Evolutionary conservation across 148 eudicot species (phyloP), one percentile per base, ranked within the genome.

Genomic region (Vaccinium darrowii): DNA sequence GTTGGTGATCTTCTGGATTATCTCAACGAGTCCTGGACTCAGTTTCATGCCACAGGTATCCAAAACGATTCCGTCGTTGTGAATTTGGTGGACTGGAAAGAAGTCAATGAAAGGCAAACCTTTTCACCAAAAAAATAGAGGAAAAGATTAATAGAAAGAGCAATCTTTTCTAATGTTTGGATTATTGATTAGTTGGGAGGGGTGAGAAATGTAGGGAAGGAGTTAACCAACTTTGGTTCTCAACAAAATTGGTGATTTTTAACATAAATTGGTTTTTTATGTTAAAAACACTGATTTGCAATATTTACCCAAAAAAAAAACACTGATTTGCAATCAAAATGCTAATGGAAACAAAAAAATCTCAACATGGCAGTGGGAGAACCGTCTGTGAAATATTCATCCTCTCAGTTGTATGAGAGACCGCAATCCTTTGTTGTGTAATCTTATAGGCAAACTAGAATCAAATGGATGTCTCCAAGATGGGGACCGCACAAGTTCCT

Each of bases 1-100:
- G 97, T 94, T 78, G 94, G 97, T 74, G 98, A 91, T 85, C 90
- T 96, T 77, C 88, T 96, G 49, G 95, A 94, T 78, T 96, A 92
- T 90, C 99, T 96, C 86, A 94, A 96, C 84, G 99, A 96, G 84
- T 94, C 99, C 4, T 96, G 99, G 99, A 96, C 99, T 81, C 99
- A 96, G 36, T 96, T 96, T 92, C 99, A 96, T 81, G 99, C 99
- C 82, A 94, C 98, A 49, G 99, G 99, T 96, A 90, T 47, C 57
- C 27, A 53, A 71, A 71, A 25, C 25, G 39, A 53, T 69, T 33
- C 39, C 19, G 57, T 67, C 2, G 33, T 49, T 43, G 60, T 51
- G 58, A 6, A 19, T 49, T 52, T 4, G 27, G 56, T 1, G 2
- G 53, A 0, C 54, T 47, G 51, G 9, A 76, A 74, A 74, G 50